Evolutionary conservation across 148 eudicot genomes (phyloP).

Genomic region (Rhododendron simsii): DNA sequence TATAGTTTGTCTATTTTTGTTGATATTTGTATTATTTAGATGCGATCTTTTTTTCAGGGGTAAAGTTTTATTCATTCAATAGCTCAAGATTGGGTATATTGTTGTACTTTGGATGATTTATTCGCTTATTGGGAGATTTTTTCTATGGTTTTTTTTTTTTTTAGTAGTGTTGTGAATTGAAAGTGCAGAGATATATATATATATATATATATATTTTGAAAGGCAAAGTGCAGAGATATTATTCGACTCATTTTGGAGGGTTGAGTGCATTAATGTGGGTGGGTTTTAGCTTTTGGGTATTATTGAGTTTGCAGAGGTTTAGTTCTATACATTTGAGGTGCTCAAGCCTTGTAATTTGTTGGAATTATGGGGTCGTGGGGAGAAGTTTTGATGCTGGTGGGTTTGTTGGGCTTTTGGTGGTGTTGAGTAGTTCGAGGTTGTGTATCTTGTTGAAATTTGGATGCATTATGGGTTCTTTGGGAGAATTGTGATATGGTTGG

Average conservation of each 20-base stretch:
- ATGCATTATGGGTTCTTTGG: background rate
- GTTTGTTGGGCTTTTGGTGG: background rate
- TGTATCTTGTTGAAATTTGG: background rate
- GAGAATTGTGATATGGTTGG: background rate
- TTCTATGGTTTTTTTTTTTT: constrained; percentile 49
- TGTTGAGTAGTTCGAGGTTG: background rate
- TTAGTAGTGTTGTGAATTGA: background rate
- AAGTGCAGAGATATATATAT: background rate
- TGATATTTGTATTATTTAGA: background rate
- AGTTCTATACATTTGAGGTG: background rate
- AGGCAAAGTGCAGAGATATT: background rate
- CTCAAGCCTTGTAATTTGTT: background rate
- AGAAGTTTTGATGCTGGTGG: background rate
- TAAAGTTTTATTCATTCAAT: background rate
- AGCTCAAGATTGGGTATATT: background rate
- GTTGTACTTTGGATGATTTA: background rate
- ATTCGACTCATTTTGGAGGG: background rate
- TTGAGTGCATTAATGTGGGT: background rate
- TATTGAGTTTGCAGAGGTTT: constrained; percentile 71
- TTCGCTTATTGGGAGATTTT: constrained; percentile 50
- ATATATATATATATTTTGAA: too few species aligned
- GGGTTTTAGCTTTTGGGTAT: constrained; percentile 31
- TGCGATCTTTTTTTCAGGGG: background rate
- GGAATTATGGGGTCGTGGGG: background rate
- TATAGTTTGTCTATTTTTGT: background rate